phyloP scores from a whole-genome alignment of 371 early-diverging fungal genomes.

The Basidiobolus heterosporus region DNA sequence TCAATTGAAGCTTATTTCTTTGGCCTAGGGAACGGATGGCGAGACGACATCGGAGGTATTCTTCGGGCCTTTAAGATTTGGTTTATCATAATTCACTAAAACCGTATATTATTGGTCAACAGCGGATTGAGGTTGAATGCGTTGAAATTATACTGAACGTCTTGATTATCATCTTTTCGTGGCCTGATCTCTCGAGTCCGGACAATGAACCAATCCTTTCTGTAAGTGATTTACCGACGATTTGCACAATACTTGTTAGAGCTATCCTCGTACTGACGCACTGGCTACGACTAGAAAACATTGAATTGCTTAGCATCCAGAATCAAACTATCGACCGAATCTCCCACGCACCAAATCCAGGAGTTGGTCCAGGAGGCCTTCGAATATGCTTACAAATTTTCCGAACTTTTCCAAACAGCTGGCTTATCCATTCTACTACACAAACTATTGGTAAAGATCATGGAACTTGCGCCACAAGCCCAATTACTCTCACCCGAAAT shows the following conservation, averaged over 20 bases:
- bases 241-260: too few relatives aligned
- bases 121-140: conserved; percentile 6
- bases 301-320: conserved; percentile 5
- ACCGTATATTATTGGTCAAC: too few relatives aligned
- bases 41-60: neutral
- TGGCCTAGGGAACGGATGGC: too few relatives aligned
- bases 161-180: conserved; percentile 24
- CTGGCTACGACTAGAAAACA: too few relatives aligned
- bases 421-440: conserved; percentile 6
- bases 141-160: conserved; percentile 22
- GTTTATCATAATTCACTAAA: too few relatives aligned
- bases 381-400: conserved; percentile 15
- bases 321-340: conserved; percentile 5
- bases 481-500: neutral
- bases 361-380: conserved; percentile 13
- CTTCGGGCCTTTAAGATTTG: neutral
- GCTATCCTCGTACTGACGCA: too few relatives aligned
- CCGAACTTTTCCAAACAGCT: conserved; percentile 15
- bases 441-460: conserved; percentile 6
- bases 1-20: too few relatives aligned
- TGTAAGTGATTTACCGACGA: too few relatives aligned
- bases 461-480: conserved; percentile 1
- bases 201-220: conserved; percentile 19
- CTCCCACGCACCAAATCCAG: conserved; percentile 6
- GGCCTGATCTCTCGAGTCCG: conserved; percentile 29